Base-by-base conservation (phyloP, 108 stramenopile species). In the Fistulifera pelliculosa region DNA sequence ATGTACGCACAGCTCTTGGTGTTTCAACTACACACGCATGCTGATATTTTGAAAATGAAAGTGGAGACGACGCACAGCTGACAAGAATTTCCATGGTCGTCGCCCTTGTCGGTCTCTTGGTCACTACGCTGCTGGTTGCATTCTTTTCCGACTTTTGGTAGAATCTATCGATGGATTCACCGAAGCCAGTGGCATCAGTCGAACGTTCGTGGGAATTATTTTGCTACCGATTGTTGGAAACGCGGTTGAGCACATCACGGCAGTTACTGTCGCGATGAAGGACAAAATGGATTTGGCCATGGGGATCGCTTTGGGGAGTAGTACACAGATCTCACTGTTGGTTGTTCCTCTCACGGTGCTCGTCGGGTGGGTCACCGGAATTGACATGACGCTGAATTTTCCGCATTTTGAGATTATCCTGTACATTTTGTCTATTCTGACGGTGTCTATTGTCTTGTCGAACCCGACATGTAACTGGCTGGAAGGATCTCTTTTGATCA, bases 1-100 rank as follows among this genome's bases (percentile, higher is more conserved):
- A 90, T 95, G 86, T 98, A 98, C 66, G 49, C 74, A 14, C 88
- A 84, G 65, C 77, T 97, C 18, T 59, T 98, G 26, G 40, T 89
- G 42, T 98, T 98, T 62, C 98, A 98, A 69, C 75, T 99, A 38
- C 59, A 73, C 42, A 93, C 94, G 1, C 97, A 98, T 67, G 64
- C 63, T 12, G 62, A 95, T 62, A 60, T 94, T 18, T 85, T 95
- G 77, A 90, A 49, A 71, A 81, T 24, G 65, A 24, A n/a, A n/a
- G n/a, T 23, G 78, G 80, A 42, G 70, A 75, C 49, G 75, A 75
- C 25, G 43, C 39, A 12, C 28, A 52, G 53, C 22, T 50, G 21
- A 68, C 69, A 39, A 73, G 71, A 44, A 77, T 93, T 65, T 71
- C 89, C 18, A 70, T 91, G 52, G 49, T 43, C 38, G 79, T 81